Base-by-base conservation (phyloP, 2,329 filamentous ascomycete species). In the Trichoderma sp. region DNA sequence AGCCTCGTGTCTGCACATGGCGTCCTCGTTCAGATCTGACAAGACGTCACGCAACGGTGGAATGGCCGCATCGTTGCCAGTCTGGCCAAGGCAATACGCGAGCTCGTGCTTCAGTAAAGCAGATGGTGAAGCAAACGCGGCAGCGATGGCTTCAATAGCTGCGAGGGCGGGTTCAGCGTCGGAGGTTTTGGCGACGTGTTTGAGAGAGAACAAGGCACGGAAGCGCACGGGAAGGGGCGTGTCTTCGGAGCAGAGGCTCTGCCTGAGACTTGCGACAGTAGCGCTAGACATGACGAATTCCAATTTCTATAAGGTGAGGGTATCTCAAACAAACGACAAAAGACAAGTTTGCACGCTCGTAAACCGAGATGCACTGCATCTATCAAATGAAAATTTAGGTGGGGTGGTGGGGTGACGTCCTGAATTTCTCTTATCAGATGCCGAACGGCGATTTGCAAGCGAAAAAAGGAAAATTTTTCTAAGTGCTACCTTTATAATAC, bases 1-100 rank as follows among this genome's bases (percentile, higher is more conserved):
- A 17, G 95, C 94, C 82, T 99, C 95, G 75, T 99, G 95, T 73
- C 95, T 87, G 79, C 93, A 96, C 94, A 99, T 99, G 42, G 91
- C 81, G 82, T 98, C 94, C 80, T 98, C 93, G n/a, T 87, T 77
- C 70, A 89, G 81, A 78, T 98, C 87, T 72, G 91, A 86, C 67
- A 98, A 83, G 15, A 96, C 92, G 13, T 84, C 80, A 68, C 89
- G 86, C 72, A 99, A 83, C 70, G 89, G 90, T 10, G 89, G 85
- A 10, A 93, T 87, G 0, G 94, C 91, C 54, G 89, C 89, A 60
- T 85, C 80, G 76, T 97, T 93, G 68, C 89, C 89, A 1, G 92
- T 94, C 81, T 99, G 95, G 8, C 95, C 95, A 2, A 99, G 86
- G 77, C 95, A 99, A 82, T 99, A 99, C 29, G 95, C 95, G 58